These are phyloP conservation scores for Gracilaria domingensis DNA, from an alignment of 23 red algal species.

Conservation along the genomic window DNA sequence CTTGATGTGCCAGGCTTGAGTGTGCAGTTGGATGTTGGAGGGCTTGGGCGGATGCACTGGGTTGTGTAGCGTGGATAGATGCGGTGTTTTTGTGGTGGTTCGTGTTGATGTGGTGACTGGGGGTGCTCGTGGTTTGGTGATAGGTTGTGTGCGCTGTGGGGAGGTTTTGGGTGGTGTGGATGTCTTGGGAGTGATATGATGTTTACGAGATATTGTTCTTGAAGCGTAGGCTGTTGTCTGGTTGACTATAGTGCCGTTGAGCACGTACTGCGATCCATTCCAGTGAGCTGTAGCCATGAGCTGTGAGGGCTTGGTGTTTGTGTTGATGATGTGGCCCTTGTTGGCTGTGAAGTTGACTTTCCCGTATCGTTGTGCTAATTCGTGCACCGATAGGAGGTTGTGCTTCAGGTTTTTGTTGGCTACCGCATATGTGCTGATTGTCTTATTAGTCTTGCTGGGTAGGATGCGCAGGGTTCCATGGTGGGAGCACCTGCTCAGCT, in stretches of 20 bases:
- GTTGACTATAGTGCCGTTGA: too few relatives aligned
- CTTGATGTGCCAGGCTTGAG: background rate
- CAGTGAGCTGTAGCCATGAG: background rate
- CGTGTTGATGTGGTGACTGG: background rate
- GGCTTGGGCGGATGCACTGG: background rate
- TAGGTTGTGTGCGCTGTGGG: background rate
- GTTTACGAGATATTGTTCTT: background rate
- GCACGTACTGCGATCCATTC: background rate
- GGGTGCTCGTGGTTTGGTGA: background rate
- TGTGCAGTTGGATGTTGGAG: background rate
- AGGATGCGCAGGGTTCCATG: background rate
- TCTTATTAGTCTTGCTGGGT: background rate
- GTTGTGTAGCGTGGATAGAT: too few relatives aligned
- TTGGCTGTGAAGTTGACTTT: background rate
- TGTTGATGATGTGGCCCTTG: background rate
- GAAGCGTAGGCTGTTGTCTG: background rate
- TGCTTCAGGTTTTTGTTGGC: slow-evolving; percentile 1
- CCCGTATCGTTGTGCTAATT: background rate
- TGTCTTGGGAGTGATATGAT: too few relatives aligned
- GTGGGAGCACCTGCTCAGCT: background rate
- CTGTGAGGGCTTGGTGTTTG: background rate
- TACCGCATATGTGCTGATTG: background rate
- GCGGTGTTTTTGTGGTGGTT: background rate
- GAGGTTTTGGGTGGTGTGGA: background rate
- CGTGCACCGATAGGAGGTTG: slow-evolving; percentile 37